Evolutionary conservation across 805 yeast species (phyloP).

Genomic region (Candida stauntonica): DNA sequence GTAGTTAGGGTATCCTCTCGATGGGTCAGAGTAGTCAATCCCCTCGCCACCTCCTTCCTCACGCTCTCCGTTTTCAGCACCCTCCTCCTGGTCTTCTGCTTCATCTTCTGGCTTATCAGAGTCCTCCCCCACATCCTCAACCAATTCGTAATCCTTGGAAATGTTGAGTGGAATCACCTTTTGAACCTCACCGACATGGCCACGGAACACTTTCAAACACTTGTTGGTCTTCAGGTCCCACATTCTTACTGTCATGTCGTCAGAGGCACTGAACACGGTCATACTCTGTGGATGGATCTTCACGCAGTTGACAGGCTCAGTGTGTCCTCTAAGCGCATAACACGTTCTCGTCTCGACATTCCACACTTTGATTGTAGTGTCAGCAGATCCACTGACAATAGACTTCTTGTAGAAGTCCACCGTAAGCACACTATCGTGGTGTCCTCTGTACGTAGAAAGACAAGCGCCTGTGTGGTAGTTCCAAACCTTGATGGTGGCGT

Average conservation of each 20-base stretch:
- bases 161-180: slow-evolving; percentile 82
- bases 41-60: slow-evolving; percentile 22
- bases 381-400: slow-evolving; percentile 92
- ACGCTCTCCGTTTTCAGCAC: slow-evolving; percentile 20
- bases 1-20: slow-evolving; percentile 66
- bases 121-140: slow-evolving; percentile 32
- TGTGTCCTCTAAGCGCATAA: slow-evolving; percentile 88
- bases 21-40: slow-evolving; percentile 24
- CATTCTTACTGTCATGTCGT: slow-evolving; percentile 88
- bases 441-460: slow-evolving; percentile 90
- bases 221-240: slow-evolving; percentile 86
- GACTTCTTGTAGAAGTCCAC: slow-evolving; percentile 78
- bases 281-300: slow-evolving; percentile 76
- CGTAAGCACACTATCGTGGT: slow-evolving; percentile 76
- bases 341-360: slow-evolving; percentile 92
- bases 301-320: slow-evolving; percentile 88
- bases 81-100: slow-evolving; percentile 15
- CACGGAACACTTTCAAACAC: slow-evolving; percentile 73
- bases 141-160: slow-evolving; percentile 54
- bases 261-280: slow-evolving; percentile 82
- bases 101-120: slow-evolving; percentile 16
- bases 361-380: slow-evolving; percentile 91
- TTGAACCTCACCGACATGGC: slow-evolving; percentile 94
- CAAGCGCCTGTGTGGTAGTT: slow-evolving; percentile 93
- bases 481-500: slow-evolving; percentile 92